A percentile compares a stretch with the other conserved stretches of the same genome.
Evolutionary conservation across 2,329 filamentous ascomycete species (phyloP).

Genomic region (Penicillium sp.): DNA sequence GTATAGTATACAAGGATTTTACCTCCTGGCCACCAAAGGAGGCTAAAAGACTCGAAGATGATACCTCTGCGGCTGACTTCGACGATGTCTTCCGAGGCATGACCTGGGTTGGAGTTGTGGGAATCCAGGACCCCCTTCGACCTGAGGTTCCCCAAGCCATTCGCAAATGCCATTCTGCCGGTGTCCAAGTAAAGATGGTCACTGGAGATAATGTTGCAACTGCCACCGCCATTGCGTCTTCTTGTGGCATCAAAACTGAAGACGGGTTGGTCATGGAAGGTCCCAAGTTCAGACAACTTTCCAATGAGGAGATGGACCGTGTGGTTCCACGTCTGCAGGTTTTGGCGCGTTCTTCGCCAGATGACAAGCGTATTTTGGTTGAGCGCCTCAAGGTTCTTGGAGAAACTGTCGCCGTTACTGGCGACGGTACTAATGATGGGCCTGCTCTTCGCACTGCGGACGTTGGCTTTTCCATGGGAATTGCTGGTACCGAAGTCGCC

Average conservation of each 20-base stretch:
- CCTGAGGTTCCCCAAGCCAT: constrained; percentile 71
- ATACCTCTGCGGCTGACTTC: constrained; percentile 66
- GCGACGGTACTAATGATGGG: constrained; percentile 70
- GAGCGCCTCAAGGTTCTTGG: constrained; percentile 64
- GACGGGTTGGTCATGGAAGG: constrained; percentile 71
- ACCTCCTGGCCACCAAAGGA: constrained; percentile 67
- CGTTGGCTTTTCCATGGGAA: constrained; percentile 71
- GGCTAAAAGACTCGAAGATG: constrained; percentile 62
- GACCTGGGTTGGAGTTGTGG: constrained; percentile 72
- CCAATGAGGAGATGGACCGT: constrained; percentile 62
- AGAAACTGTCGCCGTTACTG: constrained; percentile 66
- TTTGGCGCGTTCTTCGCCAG: constrained; percentile 67
- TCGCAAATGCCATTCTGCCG: constrained; percentile 67
- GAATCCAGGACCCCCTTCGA: constrained; percentile 75
- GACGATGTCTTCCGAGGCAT: constrained; percentile 72
- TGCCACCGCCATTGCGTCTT: constrained; percentile 71
- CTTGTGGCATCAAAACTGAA: constrained; percentile 69
- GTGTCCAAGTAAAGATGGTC: constrained; percentile 74
- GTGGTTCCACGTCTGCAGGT: constrained; percentile 65
- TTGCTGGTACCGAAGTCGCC: constrained; percentile 68
- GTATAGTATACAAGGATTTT: constrained; percentile 74
- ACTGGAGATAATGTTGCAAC: constrained; percentile 73
- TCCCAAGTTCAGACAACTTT: constrained; percentile 66
- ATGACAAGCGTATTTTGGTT: constrained; percentile 69
- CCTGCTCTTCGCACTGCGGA: constrained; percentile 69